Percentiles rank a stretch among this genome's conserved stretches.
Conservation (phyloP, 2,329 filamentous ascomycete species). For the Aspergillus chevalieri region DNA sequence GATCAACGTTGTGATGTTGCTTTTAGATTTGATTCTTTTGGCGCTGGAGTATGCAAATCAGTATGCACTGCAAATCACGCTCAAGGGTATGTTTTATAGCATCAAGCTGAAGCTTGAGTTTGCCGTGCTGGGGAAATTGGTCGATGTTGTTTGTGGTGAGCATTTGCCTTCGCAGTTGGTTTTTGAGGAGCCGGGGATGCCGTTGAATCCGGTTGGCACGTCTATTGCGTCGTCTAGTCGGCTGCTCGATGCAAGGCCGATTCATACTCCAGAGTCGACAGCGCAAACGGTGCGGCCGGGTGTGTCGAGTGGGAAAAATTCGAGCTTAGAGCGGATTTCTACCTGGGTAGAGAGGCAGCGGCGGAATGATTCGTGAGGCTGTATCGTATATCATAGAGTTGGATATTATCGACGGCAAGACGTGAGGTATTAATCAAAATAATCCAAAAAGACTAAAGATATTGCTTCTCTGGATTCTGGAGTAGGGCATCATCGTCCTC, state of each 20-base stretch:
- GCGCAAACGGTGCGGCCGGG: constrained; percentile 4
- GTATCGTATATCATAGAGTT: background rate
- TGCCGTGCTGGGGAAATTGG: constrained; percentile 46
- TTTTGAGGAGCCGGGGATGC: background rate
- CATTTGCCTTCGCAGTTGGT: constrained; percentile 9
- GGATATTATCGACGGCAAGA: background rate
- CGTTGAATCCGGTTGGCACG: background rate
- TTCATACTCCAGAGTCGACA: background rate
- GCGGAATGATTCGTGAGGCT: background rate
- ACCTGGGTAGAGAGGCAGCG: constrained; percentile 13
- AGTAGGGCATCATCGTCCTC: constrained; percentile 15
- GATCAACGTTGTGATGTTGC: constrained; percentile 43
- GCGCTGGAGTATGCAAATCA: constrained; percentile 36
- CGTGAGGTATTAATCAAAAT: background rate
- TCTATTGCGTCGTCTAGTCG: background rate
- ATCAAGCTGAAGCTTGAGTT: constrained; percentile 50
- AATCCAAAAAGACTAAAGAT: background rate
- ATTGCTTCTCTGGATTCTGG: background rate
- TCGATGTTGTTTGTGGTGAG: constrained; percentile 32
- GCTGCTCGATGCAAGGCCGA: background rate
- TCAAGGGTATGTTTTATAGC: constrained; percentile 36
- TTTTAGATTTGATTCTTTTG: constrained; percentile 41
- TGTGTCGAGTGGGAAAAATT: constrained; percentile 15
- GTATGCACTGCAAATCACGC: constrained; percentile 35
- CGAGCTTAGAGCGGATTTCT: constrained; percentile 16